Evolutionary conservation across 1,284 basidiomycete species (phyloP).

Genomic region (Ceratobasidium sp.): DNA sequence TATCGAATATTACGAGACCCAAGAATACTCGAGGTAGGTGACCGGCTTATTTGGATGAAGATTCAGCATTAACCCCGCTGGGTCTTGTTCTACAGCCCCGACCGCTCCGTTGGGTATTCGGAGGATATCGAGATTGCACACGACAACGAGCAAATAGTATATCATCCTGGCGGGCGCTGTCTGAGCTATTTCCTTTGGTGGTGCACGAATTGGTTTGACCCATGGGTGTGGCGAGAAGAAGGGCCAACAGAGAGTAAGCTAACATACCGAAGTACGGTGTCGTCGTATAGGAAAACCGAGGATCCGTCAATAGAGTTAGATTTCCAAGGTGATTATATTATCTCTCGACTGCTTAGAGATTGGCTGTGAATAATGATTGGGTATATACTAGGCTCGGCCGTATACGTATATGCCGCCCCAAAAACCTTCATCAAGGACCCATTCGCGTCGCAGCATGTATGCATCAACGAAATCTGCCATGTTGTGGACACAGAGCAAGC

Average conservation of each 20-base stretch:
- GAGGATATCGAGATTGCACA: slow-evolving; percentile 67
- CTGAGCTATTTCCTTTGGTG: not conserved
- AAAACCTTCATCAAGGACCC: not conserved
- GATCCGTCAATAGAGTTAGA: not conserved
- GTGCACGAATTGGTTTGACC: slow-evolving; percentile 8
- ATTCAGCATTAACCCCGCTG: not conserved
- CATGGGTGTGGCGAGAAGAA: slow-evolving; percentile 17
- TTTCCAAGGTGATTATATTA: not conserved
- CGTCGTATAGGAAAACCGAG: slow-evolving; percentile 1
- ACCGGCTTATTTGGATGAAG: no score
- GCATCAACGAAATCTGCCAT: slow-evolving; percentile 15
- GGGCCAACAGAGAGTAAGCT: not conserved
- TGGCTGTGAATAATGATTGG: not conserved
- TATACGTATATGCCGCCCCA: slow-evolving; percentile 7
- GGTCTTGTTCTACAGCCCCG: not conserved
- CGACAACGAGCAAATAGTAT: slow-evolving; percentile 53
- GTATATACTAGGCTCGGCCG: not conserved
- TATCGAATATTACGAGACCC: slow-evolving; percentile 1
- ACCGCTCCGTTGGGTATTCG: not conserved
- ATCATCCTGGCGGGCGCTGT: slow-evolving; percentile 3
- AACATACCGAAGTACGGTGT: slow-evolving; percentile 3
- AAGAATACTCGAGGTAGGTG: slow-evolving; percentile 2
- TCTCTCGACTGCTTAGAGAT: not conserved
- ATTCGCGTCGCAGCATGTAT: slow-evolving; percentile 21
- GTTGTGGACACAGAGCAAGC: slow-evolving; percentile 10